Conservation (phyloP, 371 early-diverging fungal genomes). For the Mucor lusitanicus region DNA sequence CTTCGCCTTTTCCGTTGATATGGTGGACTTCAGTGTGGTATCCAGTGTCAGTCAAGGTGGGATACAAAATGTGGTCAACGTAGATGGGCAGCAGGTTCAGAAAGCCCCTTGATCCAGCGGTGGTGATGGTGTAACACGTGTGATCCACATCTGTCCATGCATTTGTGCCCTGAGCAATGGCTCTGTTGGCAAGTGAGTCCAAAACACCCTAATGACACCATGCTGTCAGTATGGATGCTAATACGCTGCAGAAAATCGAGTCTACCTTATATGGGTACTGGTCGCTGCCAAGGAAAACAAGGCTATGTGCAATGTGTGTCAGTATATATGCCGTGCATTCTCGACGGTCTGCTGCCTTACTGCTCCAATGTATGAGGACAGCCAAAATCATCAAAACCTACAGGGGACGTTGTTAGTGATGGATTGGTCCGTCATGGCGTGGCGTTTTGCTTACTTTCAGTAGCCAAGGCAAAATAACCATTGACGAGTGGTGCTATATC, state of each 20-base stretch:
- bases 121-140: slow-evolving; percentile 67
- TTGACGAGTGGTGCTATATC: slow-evolving; percentile 62
- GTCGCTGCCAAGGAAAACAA: slow-evolving; percentile 69
- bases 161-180: slow-evolving; percentile 72
- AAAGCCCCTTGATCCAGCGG: slow-evolving; percentile 72
- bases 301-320: slow-evolving; percentile 32
- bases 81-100: slow-evolving; percentile 59
- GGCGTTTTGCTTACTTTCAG: slow-evolving; percentile 54
- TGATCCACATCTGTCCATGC: slow-evolving; percentile 69
- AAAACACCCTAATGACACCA: slow-evolving; percentile 53
- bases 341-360: slow-evolving; percentile 43
- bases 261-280: slow-evolving; percentile 67
- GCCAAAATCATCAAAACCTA: slow-evolving; percentile 70
- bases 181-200: slow-evolving; percentile 70
- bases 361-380: slow-evolving; percentile 75
- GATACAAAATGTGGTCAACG: slow-evolving; percentile 71
- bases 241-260: background rate
- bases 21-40: slow-evolving; percentile 69
- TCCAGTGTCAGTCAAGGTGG: slow-evolving; percentile 66
- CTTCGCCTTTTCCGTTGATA: slow-evolving; percentile 58
- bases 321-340: background rate
- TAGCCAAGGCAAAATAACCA: slow-evolving; percentile 67
- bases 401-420: background rate
- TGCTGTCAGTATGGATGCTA: background rate
- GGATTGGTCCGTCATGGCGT: no score